Base-by-base conservation (phyloP, 139 green algal genomes). In the Chlamydomonas asymmetrica region DNA sequence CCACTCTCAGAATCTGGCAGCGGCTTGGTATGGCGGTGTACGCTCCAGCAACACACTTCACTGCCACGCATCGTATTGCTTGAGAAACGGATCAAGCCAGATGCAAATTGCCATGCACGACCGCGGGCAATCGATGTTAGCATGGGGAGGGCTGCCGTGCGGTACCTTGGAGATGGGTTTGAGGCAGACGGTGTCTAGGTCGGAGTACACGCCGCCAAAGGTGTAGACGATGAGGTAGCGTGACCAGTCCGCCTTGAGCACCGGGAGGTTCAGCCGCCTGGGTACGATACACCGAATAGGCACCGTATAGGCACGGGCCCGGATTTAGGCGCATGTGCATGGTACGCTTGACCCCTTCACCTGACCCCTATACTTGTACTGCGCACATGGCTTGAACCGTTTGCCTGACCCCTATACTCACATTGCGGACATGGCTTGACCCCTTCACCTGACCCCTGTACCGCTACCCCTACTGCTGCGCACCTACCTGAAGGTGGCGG, bases 141-240 rank as follows among this genome's bases (percentile, higher is more conserved):
- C n/a, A n/a, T n/a, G n/a, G n/a, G n/a, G n/a, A n/a, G n/a, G n/a
- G 54, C 32, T 25, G 54, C 54, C 54, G 32, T 62, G 25, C 10
- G 54, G 5, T 27, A 25, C 29, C 10, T 23, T 62, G 32, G 29
- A 25, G 20, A 79, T 39, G 18, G 73, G 63, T 22, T 49, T 48
- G 4, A 79, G 50, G 40, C 63, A 73, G 38, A 43, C 10, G 6
- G 73, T 79, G 63, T 79, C 73, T 0, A 57, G 39, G 52, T 79
- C 73, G 20, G 63, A 31, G 38, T 79, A 79, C n/a, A 73, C 63
- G 3, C 73, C 73, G 2, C 73, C 73, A 20, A 79, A 79, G 0
- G 64, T 63, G 18, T 65, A 73, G 8, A 79, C 73, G 5, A 73
- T 25, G 38, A 79, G 73, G 63, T 79, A 79, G 3, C 73, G 73